These are phyloP conservation scores for Brassica hybrid DNA, from an alignment of 441 rosid species.

Conservation along the genomic window DNA sequence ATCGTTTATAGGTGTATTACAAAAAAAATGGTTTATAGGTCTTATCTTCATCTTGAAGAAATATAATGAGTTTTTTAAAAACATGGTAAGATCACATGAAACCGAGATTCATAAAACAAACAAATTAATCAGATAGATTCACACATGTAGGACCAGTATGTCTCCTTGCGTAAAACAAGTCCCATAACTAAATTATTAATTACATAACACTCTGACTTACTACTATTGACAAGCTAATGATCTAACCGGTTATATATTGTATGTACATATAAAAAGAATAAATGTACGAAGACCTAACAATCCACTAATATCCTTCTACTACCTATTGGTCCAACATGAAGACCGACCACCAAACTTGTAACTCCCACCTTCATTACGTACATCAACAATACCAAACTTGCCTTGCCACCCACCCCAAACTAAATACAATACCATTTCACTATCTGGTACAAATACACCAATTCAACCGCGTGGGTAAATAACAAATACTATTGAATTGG, in stretches of 20 bases:
- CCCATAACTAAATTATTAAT: slow-evolving; percentile 22
- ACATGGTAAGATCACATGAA: slow-evolving; percentile 20
- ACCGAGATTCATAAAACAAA: slow-evolving; percentile 29
- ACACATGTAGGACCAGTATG: slow-evolving; percentile 36
- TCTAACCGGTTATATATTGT: slow-evolving; percentile 32
- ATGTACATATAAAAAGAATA: slow-evolving; percentile 18
- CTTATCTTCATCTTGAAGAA: slow-evolving; percentile 35
- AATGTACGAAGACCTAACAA: slow-evolving; percentile 31
- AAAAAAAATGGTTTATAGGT: not conserved
- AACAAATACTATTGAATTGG: slow-evolving; percentile 38
- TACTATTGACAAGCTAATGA: slow-evolving; percentile 30
- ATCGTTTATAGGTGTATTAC: too few species aligned
- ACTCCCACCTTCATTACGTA: slow-evolving; percentile 33
- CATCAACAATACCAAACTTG: slow-evolving; percentile 16
- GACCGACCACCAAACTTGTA: slow-evolving; percentile 41
- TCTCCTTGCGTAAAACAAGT: slow-evolving; percentile 29
- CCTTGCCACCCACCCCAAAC: slow-evolving; percentile 1
- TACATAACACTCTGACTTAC: slow-evolving; percentile 43
- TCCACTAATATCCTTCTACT: slow-evolving; percentile 34
- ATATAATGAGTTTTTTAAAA: slow-evolving; percentile 17
- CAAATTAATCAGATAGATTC: slow-evolving; percentile 30
- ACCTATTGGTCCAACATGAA: slow-evolving; percentile 37
- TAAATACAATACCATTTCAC: slow-evolving; percentile 20
- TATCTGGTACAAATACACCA: slow-evolving; percentile 31
- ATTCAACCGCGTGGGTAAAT: slow-evolving; percentile 25